A percentile compares a stretch with the other conserved stretches of the same genome.
These are phyloP conservation scores for Penicillium parvum DNA, from an alignment of 495 filamentous ascomycete species.

Conservation along the genomic window DNA sequence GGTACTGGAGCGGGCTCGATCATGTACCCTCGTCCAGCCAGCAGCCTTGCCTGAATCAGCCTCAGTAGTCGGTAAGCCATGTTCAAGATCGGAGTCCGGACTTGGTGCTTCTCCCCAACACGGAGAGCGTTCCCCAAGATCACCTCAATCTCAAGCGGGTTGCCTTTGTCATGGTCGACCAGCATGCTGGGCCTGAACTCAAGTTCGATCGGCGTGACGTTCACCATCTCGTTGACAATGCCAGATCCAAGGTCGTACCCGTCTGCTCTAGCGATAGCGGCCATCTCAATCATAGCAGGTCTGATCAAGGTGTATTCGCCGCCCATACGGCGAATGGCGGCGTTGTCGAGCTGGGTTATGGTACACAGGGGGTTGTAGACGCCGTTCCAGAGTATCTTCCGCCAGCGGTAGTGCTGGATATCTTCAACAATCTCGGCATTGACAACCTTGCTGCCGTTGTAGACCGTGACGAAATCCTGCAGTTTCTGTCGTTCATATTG, in stretches of 20 bases:
- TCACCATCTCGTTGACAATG: slow-evolving; percentile 10
- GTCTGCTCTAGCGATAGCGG: slow-evolving; percentile 6
- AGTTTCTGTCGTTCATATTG: slow-evolving; percentile 2
- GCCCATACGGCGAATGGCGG: slow-evolving; percentile 4
- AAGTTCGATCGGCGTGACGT: slow-evolving; percentile 9
- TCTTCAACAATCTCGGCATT: slow-evolving; percentile 10
- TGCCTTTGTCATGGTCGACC: slow-evolving; percentile 13
- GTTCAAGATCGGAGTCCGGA: slow-evolving; percentile 8
- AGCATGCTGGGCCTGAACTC: slow-evolving; percentile 16
- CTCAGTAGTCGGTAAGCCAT: slow-evolving; percentile 13
- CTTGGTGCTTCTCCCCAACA: slow-evolving; percentile 5
- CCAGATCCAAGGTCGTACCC: slow-evolving; percentile 9
- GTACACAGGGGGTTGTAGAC: slow-evolving; percentile 15
- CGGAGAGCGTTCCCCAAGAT: slow-evolving; percentile 17
- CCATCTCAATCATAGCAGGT: slow-evolving; percentile 21
- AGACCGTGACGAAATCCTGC: slow-evolving; percentile 9
- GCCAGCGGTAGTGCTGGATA: slow-evolving; percentile 13
- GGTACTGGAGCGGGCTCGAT: slow-evolving; percentile 4
- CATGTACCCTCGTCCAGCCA: slow-evolving; percentile 12
- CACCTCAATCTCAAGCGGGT: slow-evolving; percentile 15
- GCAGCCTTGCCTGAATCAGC: slow-evolving; percentile 8
- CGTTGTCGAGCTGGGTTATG: slow-evolving; percentile 14
- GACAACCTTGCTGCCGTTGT: slow-evolving; percentile 9
- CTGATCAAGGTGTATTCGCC: slow-evolving; percentile 9
- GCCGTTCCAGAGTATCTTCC: slow-evolving; percentile 16